Evolutionary conservation across 75 land plant genomes (phyloP), one percentile per base, ranked within the genome.

Genomic region (Picea glauca): DNA sequence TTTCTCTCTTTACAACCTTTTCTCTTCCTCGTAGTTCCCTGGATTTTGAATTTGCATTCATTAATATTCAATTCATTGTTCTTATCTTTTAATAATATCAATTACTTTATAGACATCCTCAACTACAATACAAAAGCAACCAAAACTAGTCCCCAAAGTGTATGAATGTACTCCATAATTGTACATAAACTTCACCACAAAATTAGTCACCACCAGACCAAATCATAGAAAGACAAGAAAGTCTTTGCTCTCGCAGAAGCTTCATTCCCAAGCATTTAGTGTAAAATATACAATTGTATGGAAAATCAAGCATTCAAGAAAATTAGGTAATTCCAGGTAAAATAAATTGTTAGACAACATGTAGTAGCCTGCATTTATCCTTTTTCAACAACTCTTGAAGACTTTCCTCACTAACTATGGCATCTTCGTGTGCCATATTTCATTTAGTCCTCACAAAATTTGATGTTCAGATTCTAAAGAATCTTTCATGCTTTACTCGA

Each of bases 231-330:
- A 91, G 11, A 91, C 98, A 83, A n/a, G n/a, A n/a, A n/a, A n/a
- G n/a, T n/a, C n/a, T n/a, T 77, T 91, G 87, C 81, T 86, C 88
- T 18, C 98, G 77, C 60, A 95, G 70, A 58, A 93, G 81, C 62
- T 91, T 93, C 98, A 95, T 95, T 20, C 92, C 98, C 66, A 93
- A 80, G 78, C 96, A 95, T 62, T 88, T 92, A 40, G 91, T 89
- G 70, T 95, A 95, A 70, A 91, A 95, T 93, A 87, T 46, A 96
- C 91, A 13, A 94, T 87, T 78, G 83, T 92, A 7, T 96, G 94
- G 33, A 96, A 58, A 78, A 93, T 86, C 3, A 94, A n/a, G n/a
- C n/a, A n/a, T n/a, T n/a, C n/a, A n/a, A n/a, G n/a, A n/a, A n/a
- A n/a, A n/a, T n/a, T n/a, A n/a, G n/a, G n/a, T n/a, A n/a, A n/a